Evolutionary conservation across 768 basidiomycete species (phyloP).

Genomic region (Mycena venus): DNA sequence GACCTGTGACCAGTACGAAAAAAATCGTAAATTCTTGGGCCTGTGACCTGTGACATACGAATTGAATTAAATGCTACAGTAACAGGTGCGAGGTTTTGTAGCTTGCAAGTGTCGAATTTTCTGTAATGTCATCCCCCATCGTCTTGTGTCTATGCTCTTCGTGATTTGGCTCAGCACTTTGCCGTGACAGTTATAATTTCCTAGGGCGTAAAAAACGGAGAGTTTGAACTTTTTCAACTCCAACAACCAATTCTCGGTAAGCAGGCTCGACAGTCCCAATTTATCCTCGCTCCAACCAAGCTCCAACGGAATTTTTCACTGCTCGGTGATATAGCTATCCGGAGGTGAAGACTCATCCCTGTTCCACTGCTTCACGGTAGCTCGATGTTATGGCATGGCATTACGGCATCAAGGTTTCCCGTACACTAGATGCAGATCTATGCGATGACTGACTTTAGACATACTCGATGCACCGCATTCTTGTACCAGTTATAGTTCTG

Average conservation of each 20-base stretch:
- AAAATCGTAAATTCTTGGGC: too few relatives aligned
- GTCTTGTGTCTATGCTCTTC: constrained; percentile 41
- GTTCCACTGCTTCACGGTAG: background rate
- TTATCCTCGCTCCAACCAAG: background rate
- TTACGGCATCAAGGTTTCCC: too few relatives aligned
- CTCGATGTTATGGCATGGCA: too few relatives aligned
- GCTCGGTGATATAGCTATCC: constrained; percentile 8
- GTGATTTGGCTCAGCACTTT: constrained; percentile 43
- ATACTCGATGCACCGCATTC: too few relatives aligned
- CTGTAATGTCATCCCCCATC: constrained; percentile 32
- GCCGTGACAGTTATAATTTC: constrained; percentile 42
- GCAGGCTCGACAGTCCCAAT: background rate
- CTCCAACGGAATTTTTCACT: constrained; percentile 34
- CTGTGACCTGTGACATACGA: too few relatives aligned
- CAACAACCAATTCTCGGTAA: background rate
- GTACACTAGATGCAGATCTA: too few relatives aligned
- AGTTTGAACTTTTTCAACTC: constrained; percentile 4
- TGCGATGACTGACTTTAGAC: too few relatives aligned
- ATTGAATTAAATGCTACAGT: too few relatives aligned
- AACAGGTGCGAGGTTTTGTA: constrained; percentile 98
- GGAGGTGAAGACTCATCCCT: background rate
- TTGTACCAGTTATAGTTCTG: too few relatives aligned
- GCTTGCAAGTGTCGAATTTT: constrained; percentile 71
- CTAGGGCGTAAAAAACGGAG: background rate
- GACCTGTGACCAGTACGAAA: too few relatives aligned